A percentile compares a stretch with the other conserved stretches of the same genome.
phyloP scores from a whole-genome alignment of 2,329 filamentous ascomycete genomes.

The Seiridium unicorne region DNA sequence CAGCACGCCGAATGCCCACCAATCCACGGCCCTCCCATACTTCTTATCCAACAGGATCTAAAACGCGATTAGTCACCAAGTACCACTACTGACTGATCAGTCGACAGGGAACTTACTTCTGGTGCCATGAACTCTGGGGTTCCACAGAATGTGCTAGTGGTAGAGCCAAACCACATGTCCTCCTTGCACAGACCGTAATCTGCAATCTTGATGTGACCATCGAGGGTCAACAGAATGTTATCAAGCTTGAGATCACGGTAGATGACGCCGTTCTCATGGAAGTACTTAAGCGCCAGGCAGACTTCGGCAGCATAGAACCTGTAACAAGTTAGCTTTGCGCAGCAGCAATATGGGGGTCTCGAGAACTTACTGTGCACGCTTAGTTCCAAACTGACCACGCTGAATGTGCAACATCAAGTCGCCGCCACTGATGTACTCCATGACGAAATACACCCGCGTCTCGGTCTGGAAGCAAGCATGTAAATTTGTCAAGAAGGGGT shows the following conservation, averaged over 20 bases:
- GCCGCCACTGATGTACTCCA: constrained; percentile 98
- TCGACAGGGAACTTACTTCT: constrained; percentile 59
- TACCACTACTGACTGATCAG: not conserved
- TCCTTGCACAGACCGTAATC: constrained; percentile 99
- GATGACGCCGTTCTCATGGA: constrained; percentile 98
- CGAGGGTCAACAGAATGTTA: constrained; percentile 89
- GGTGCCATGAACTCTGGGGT: constrained; percentile 99
- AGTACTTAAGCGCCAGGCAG: constrained; percentile 95
- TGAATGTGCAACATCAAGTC: constrained; percentile 99
- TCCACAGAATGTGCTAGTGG: constrained; percentile 96
- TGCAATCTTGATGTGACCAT: constrained; percentile 97
- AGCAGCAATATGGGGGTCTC: not conserved
- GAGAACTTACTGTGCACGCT: constrained; percentile 81
- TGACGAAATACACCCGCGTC: constrained; percentile 97
- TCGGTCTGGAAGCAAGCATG: constrained; percentile 99
- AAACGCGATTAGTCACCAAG: not conserved
- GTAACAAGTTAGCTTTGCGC: constrained; percentile 14
- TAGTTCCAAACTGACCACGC: constrained; percentile 90
- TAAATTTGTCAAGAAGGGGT: constrained; percentile 91
- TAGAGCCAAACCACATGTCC: constrained; percentile 99
- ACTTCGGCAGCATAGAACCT: constrained; percentile 98
- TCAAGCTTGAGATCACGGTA: constrained; percentile 95
- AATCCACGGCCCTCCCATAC: constrained; percentile 94
- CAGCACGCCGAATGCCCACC: constrained; percentile 98
- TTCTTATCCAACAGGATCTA: constrained; percentile 97